Base-by-base conservation (phyloP, 306 rosid genomes). In the Prinsepia uniflora region DNA sequence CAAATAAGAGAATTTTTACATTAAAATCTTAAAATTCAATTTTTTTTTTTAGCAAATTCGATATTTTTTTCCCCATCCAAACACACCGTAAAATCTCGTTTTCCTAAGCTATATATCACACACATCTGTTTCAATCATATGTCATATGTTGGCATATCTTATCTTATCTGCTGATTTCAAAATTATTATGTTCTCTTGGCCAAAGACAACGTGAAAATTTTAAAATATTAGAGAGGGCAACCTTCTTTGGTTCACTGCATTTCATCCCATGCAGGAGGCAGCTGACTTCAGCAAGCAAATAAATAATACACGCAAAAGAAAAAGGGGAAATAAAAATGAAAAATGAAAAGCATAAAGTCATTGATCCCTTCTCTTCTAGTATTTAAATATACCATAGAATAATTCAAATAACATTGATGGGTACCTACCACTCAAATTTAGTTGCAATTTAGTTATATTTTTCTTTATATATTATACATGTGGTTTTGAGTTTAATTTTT, bases 101-200 rank as follows among this genome's bases (percentile, higher is more conserved):
- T 5, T 3, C 8, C 3, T 49, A n/a, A 43, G 30, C n/a, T 53
- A 36, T 48, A 53, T 6, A 49, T 30, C 6, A 3, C n/a, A 0
- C 13, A 53, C 50, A 68, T 19, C 10, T 10, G 14, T 53, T 40
- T 58, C 15, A 68, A 68, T 53, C 63, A 68, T 3, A 53, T 22
- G 30, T 24, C 30, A 24, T 24, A 24, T 24, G 30, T 24, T 24
- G 11, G 15, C 8, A 20, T 58, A 19, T 40, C 72, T 52, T 52
- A 52, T 39, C 39, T 68, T 68, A 53, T 68, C 40, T 53, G 4
- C 7, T 52, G 63, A 53, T 52, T 40, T 68, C 44, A 40, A 53
- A 53, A 68, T 15, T 2, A 12, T 19, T 39, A 39, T 18, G 18
- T 39, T 49, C 46, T 50, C 48, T 4, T 13, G 18, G 46, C 11